Percentiles rank a stretch among this genome's conserved stretches.
phyloP scores from a whole-genome alignment of 441 rosid species.

The Rhodomyrtus psidioides region DNA sequence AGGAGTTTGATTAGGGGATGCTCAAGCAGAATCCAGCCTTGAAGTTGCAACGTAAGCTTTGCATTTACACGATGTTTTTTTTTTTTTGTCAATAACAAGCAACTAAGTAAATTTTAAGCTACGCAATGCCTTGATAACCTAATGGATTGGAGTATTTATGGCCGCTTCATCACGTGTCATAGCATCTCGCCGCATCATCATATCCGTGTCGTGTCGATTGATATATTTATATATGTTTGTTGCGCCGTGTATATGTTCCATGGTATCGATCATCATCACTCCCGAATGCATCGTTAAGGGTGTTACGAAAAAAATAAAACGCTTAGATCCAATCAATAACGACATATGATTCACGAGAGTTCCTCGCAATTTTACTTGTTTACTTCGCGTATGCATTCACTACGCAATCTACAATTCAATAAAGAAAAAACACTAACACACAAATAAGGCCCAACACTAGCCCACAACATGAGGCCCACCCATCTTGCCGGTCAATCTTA shows the following conservation, averaged over 20 bases:
- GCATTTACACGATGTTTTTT: too few relatives aligned
- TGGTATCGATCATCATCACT: background rate
- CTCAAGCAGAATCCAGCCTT: background rate
- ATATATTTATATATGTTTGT: background rate
- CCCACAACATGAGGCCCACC: background rate
- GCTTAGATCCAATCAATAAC: background rate
- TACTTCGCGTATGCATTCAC: background rate
- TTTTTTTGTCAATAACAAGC: background rate
- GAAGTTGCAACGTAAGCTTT: fast-evolving
- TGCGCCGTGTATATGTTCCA: background rate
- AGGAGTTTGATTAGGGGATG: background rate
- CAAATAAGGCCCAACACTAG: too few relatives aligned
- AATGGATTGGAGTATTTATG: too few relatives aligned
- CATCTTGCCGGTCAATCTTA: background rate
- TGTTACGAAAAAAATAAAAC: fast-evolving
- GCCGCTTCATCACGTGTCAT: too few relatives aligned
- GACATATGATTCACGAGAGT: background rate
- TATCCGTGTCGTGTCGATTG: background rate
- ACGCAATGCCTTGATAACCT: background rate
- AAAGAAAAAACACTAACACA: too few relatives aligned
- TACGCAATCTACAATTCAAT: fast-evolving
- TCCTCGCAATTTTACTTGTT: background rate
- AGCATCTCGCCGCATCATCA: background rate
- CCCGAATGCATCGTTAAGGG: background rate
- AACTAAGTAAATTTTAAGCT: background rate